Evolutionary conservation across 148 eudicot species (phyloP).

Genomic region (Silene uniflora): DNA sequence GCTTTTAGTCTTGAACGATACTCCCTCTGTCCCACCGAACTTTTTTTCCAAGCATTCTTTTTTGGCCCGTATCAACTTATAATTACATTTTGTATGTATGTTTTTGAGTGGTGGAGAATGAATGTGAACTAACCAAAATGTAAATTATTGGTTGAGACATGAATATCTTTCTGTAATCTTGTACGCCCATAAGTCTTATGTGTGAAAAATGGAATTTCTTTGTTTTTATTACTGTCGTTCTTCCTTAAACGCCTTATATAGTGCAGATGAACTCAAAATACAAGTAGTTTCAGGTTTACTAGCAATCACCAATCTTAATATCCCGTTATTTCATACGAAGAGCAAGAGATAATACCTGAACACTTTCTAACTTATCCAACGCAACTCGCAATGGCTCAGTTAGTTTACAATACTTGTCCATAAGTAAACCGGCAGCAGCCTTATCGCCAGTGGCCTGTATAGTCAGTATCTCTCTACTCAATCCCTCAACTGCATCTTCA

Average conservation of each 20-base stretch:
- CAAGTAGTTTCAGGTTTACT: neutral
- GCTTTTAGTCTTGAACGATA: too few species aligned
- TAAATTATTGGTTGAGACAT: too few species aligned
- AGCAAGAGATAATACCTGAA: constrained; percentile 51
- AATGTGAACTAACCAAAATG: too few species aligned
- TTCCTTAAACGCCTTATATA: neutral
- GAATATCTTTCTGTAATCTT: too few species aligned
- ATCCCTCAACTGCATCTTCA: constrained; percentile 68
- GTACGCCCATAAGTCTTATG: too few species aligned
- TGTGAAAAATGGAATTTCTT: neutral
- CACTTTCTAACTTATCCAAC: constrained; percentile 56
- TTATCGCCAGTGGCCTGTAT: constrained; percentile 92
- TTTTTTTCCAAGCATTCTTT: too few species aligned
- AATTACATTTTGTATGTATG: too few species aligned
- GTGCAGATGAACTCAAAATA: neutral
- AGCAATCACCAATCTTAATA: constrained; percentile 6
- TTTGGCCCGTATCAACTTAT: too few species aligned
- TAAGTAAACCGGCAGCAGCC: constrained; percentile 53
- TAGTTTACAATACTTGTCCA: constrained; percentile 53
- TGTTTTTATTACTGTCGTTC: neutral
- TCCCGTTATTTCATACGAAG: neutral
- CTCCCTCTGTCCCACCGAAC: too few species aligned
- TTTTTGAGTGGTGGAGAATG: too few species aligned
- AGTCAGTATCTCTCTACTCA: constrained; percentile 85
- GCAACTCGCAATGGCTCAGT: constrained; percentile 62